A percentile compares a stretch with the other conserved stretches of the same genome.
These are phyloP conservation scores for Lecanosticta acicola DNA, from an alignment of 2,329 filamentous ascomycete species.

Conservation along the genomic window DNA sequence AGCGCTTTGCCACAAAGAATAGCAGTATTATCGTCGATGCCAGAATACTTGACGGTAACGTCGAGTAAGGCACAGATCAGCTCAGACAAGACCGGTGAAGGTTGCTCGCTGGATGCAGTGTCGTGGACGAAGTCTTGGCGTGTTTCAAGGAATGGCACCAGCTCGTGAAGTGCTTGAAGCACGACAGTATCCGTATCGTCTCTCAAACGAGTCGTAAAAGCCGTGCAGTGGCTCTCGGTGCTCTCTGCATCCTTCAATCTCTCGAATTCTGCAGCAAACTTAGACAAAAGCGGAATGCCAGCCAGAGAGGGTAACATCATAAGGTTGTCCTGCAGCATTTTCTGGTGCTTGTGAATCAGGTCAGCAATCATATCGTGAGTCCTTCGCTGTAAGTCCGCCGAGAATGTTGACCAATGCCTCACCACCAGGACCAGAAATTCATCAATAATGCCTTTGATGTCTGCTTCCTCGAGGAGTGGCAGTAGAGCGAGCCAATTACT, in stretches of 20 bases:
- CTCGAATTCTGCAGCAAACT: slow-evolving; percentile 61
- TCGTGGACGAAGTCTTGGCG: slow-evolving; percentile 76
- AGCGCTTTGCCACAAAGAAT: slow-evolving; percentile 73
- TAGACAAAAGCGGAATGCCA: slow-evolving; percentile 62
- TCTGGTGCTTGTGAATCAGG: slow-evolving; percentile 59
- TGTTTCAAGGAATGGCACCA: slow-evolving; percentile 64
- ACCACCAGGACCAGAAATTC: slow-evolving; percentile 85
- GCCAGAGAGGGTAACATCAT: slow-evolving; percentile 72
- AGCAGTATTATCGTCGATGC: slow-evolving; percentile 60
- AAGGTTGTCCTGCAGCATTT: slow-evolving; percentile 60
- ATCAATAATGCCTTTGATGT: slow-evolving; percentile 73
- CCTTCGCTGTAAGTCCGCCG: slow-evolving; percentile 52
- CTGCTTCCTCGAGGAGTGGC: slow-evolving; percentile 66
- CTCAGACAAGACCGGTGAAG: slow-evolving; percentile 64
- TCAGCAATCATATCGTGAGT: slow-evolving; percentile 59
- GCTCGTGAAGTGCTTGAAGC: slow-evolving; percentile 70
- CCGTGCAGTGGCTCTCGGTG: slow-evolving; percentile 59
- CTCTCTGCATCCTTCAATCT: slow-evolving; percentile 61
- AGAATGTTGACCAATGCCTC: slow-evolving; percentile 69
- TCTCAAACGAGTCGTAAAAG: slow-evolving; percentile 67
- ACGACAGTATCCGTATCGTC: slow-evolving; percentile 87
- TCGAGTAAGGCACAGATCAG: slow-evolving; percentile 77
- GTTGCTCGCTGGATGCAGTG: slow-evolving; percentile 75
- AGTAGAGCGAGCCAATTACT: slow-evolving; percentile 79
- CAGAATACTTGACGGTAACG: slow-evolving; percentile 74